phyloP scores from a whole-genome alignment of 2,329 filamentous ascomycete species.

The Orbilia blumenaviensis region DNA sequence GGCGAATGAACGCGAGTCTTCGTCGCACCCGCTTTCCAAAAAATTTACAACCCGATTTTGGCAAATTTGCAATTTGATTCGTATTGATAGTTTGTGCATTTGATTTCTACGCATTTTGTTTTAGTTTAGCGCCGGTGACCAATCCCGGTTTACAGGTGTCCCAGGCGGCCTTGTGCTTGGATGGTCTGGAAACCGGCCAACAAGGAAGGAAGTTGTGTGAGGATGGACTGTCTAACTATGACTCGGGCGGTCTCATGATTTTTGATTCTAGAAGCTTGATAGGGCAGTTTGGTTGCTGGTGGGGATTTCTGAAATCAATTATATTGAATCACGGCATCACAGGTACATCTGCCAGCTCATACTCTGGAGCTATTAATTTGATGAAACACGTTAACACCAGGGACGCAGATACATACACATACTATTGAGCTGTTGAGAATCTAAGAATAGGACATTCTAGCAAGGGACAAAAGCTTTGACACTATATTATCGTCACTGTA shows the following conservation, averaged over 20 bases:
- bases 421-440: background rate
- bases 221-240: background rate
- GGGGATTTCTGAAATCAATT: background rate
- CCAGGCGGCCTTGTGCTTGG: background rate
- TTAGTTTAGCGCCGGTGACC: conserved; percentile 1
- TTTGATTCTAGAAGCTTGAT: background rate
- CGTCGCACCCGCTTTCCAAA: background rate
- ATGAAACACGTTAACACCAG: background rate
- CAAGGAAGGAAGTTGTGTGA: background rate
- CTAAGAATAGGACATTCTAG: background rate
- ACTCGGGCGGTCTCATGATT: conserved; percentile 11
- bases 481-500: background rate
- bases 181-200: background rate
- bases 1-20: background rate
- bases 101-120: background rate
- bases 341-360: background rate
- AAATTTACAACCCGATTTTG: background rate
- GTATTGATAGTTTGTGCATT: conserved; percentile 8
- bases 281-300: background rate
- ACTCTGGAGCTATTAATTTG: background rate
- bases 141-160: background rate
- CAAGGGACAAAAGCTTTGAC: background rate
- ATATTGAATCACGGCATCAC: background rate
- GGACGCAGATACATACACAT: background rate
- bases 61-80: background rate